Evolutionary conservation across 208 protist species (phyloP).

Genomic region (Tetramitus jugosus): DNA sequence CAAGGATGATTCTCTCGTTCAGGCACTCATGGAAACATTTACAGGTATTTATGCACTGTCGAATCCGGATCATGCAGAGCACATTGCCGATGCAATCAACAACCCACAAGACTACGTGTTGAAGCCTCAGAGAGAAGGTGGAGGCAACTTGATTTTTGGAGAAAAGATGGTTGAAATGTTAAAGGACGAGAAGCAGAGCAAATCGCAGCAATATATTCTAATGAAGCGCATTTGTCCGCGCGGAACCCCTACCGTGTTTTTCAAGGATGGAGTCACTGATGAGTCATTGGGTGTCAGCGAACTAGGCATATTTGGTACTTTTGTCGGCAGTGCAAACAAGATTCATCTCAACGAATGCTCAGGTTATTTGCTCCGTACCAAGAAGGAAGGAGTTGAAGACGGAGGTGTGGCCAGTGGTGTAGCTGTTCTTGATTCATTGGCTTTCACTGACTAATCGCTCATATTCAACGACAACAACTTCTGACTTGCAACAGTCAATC

Average conservation of each 20-base stretch:
- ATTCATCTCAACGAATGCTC: conserved; percentile 33
- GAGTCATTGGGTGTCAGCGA: conserved; percentile 26
- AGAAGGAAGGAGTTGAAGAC: conserved; percentile 70
- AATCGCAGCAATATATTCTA: conserved; percentile 29
- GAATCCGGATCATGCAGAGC: conserved; percentile 39
- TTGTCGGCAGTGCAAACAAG: conserved; percentile 24
- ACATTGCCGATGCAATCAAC: conserved; percentile 55
- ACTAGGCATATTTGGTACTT: conserved; percentile 39
- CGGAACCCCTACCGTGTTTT: neutral
- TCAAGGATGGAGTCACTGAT: conserved; percentile 9
- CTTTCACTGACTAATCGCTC: too few relatives aligned
- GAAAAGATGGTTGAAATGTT: conserved; percentile 55
- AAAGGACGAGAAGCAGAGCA: conserved; percentile 29
- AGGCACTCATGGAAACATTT: conserved; percentile 53
- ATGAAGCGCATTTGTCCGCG: conserved; percentile 26
- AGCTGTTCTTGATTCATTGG: conserved; percentile 70
- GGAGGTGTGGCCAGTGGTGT: conserved; percentile 85
- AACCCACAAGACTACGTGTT: conserved; percentile 73
- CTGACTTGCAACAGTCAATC: too few relatives aligned
- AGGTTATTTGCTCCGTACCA: conserved; percentile 80
- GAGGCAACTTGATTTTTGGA: conserved; percentile 76
- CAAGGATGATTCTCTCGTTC: conserved; percentile 47
- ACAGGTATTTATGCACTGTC: conserved; percentile 76
- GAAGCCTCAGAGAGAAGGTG: conserved; percentile 89
- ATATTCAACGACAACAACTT: too few relatives aligned